phyloP scores from a whole-genome alignment of 345 rosid species.

The Gossypium ekmanianum region DNA sequence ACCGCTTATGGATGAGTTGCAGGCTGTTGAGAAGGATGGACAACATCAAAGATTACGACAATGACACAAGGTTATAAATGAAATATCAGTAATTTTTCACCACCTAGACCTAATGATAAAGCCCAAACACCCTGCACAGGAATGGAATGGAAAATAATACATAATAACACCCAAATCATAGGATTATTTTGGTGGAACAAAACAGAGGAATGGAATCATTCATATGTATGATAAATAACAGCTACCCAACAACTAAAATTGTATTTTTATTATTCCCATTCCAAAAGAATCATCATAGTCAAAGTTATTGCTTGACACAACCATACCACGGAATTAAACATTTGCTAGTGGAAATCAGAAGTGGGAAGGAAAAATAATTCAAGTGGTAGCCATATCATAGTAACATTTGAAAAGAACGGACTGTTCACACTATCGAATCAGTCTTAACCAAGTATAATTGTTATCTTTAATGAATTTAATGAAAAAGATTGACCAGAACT shows the following conservation, averaged over 20 bases:
- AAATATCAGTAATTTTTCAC: neutral
- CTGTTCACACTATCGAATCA: neutral
- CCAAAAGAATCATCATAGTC: no score
- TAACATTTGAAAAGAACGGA: neutral
- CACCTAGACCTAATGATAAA: neutral
- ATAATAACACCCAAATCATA: neutral
- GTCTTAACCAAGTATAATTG: neutral
- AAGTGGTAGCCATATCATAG: neutral
- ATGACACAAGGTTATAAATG: neutral
- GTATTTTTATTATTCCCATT: no score
- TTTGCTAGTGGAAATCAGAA: neutral
- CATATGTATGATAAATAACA: no score
- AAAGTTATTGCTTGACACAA: no score
- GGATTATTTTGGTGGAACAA: no score
- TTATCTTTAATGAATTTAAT: neutral
- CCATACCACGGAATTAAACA: neutral
- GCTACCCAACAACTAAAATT: neutral
- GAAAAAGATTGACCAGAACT: neutral
- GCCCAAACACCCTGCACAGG: neutral
- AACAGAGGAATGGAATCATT: no score
- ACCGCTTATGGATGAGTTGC: slow-evolving; percentile 45
- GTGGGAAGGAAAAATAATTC: neutral
- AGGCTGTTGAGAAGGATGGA: slow-evolving; percentile 42
- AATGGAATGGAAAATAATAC: neutral
- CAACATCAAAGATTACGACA: neutral